phyloP scores from a whole-genome alignment of 176 grass and related monocot species.

The Rhynchospora tenuis region DNA sequence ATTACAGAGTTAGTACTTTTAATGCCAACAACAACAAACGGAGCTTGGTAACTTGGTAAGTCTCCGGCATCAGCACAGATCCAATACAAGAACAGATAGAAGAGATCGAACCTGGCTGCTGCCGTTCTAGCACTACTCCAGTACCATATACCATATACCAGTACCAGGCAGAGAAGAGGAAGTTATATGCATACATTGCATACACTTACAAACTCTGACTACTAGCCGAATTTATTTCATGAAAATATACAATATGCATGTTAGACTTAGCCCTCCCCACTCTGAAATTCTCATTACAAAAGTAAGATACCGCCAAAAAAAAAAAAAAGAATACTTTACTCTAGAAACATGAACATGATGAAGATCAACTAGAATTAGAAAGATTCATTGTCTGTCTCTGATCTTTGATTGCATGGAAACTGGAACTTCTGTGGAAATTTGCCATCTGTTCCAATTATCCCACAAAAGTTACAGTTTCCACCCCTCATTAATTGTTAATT shows the following conservation, averaged over 20 bases:
- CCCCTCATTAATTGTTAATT: constrained; percentile 1
- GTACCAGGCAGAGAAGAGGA: too few relatives aligned
- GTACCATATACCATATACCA: too few relatives aligned
- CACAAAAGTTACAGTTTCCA: constrained; percentile 72
- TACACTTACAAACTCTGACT: too few relatives aligned
- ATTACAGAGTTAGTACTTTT: background rate
- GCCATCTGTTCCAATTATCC: background rate
- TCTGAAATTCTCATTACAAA: background rate
- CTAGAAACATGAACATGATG: background rate
- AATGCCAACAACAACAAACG: background rate
- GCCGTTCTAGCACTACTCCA: too few relatives aligned
- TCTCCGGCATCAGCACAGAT: too few relatives aligned
- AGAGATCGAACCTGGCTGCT: too few relatives aligned
- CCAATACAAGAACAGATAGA: too few relatives aligned
- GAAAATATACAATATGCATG: too few relatives aligned
- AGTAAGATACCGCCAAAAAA: background rate
- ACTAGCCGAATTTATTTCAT: too few relatives aligned
- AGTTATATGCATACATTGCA: too few relatives aligned
- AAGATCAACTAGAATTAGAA: background rate
- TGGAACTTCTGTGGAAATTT: constrained; percentile 40
- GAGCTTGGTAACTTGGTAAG: too few relatives aligned
- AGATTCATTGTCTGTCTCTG: background rate
- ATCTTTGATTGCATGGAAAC: constrained; percentile 27
- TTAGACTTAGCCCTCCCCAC: background rate
- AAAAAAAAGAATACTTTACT: background rate